Conservation (phyloP, 106 monocot species). For the Dactylorhiza incarnata region DNA sequence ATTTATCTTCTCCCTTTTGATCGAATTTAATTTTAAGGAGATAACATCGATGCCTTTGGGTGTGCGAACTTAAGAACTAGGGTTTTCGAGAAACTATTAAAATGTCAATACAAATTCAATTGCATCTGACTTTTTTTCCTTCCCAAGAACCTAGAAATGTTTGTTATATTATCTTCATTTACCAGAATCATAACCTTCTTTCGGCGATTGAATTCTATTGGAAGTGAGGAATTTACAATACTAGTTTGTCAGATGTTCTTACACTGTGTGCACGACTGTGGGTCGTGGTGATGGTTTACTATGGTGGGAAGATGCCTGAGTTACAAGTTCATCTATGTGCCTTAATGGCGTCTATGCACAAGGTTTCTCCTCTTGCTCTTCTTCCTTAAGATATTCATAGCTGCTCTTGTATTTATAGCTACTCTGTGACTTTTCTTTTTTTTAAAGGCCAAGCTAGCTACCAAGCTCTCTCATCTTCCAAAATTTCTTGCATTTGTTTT, state of each 20-base stretch:
- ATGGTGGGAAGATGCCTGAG: conserved; percentile 74
- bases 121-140: background rate
- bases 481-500: too few species aligned
- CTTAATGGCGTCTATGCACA: conserved; percentile 30
- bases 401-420: too few species aligned
- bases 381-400: background rate
- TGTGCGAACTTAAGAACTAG: background rate
- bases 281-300: conserved; percentile 65
- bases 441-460: background rate
- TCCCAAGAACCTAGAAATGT: background rate
- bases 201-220: too few species aligned
- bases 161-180: too few species aligned
- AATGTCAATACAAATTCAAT: background rate
- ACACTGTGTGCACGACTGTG: conserved; percentile 45
- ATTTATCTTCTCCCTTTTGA: background rate
- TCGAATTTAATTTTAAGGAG: background rate
- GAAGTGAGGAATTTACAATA: background rate
- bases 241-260: conserved; percentile 34
- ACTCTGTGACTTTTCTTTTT: background rate
- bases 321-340: conserved; percentile 41
- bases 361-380: conserved; percentile 22
- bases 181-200: too few species aligned
- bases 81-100: background rate
- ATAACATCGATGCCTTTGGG: background rate
- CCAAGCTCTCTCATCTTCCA: too few species aligned